These are phyloP conservation scores for Batkoa obscura DNA, from an alignment of 371 early-diverging fungal species.

Conservation along the genomic window DNA sequence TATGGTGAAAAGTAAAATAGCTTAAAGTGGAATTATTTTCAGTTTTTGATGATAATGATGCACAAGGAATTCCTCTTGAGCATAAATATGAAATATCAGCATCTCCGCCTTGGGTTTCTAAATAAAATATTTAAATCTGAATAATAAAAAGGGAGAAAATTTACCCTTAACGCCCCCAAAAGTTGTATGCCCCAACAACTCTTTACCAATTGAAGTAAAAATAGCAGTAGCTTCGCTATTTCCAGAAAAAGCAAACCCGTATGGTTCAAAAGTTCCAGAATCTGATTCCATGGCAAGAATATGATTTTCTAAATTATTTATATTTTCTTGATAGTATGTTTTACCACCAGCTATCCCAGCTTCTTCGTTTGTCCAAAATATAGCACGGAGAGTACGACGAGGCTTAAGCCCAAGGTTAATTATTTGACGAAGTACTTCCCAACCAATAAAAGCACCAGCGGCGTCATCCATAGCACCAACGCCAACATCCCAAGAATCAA, in stretches of 20 bases:
- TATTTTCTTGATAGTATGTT: slow-evolving; percentile 22
- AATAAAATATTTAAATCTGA: not conserved
- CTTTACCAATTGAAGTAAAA: not conserved
- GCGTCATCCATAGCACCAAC: slow-evolving; percentile 30
- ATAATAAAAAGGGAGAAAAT: not conserved
- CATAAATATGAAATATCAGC: not conserved
- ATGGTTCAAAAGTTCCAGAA: slow-evolving; percentile 29
- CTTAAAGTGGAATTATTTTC: not conserved
- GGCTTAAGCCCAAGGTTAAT: slow-evolving; percentile 8
- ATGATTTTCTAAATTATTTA: slow-evolving; percentile 13
- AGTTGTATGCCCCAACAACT: not conserved
- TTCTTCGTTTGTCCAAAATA: slow-evolving; percentile 37
- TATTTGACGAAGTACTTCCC: not conserved
- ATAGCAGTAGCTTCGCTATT: not conserved
- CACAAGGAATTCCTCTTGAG: not conserved
- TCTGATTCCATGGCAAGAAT: slow-evolving; percentile 33
- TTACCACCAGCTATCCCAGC: slow-evolving; percentile 22
- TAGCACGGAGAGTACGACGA: slow-evolving; percentile 26
- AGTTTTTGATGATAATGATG: not conserved
- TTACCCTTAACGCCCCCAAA: not conserved
- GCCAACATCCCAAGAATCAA: slow-evolving; percentile 39
- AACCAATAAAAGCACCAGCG: not conserved
- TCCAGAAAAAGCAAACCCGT: slow-evolving; percentile 18
- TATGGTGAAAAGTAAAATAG: slow-evolving; percentile 4
- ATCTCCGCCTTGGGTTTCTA: not conserved